Evolutionary conservation across 495 filamentous ascomycete genomes (phyloP).

Genomic region (Lindgomyces ingoldianus): DNA sequence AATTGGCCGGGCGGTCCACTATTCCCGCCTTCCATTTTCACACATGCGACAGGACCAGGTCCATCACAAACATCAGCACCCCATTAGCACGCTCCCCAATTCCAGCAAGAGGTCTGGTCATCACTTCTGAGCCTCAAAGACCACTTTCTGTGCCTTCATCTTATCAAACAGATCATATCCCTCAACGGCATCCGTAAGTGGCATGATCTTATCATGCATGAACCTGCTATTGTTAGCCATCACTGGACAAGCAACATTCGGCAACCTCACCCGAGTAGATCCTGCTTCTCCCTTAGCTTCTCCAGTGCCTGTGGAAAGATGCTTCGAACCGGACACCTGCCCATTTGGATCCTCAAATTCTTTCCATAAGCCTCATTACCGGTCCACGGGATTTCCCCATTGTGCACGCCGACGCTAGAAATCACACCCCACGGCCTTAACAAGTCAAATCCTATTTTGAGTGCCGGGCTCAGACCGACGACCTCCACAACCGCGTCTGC

Average conservation of each 20-base stretch:
- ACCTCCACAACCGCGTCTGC: constrained; percentile 92
- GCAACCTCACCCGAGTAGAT: constrained; percentile 71
- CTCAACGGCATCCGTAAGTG: constrained; percentile 76
- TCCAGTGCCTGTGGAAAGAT: constrained; percentile 78
- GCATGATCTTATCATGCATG: constrained; percentile 94
- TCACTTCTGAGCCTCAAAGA: constrained; percentile 54
- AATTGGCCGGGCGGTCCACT: constrained; percentile 7
- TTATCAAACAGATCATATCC: constrained; percentile 90
- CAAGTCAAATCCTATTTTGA: constrained; percentile 81
- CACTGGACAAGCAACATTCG: not conserved
- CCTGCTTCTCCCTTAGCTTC: constrained; percentile 77
- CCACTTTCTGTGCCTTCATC: constrained; percentile 89
- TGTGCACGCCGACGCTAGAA: constrained; percentile 89
- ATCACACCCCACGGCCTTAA: constrained; percentile 86
- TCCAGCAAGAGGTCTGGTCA: too few relatives aligned
- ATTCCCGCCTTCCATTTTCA: not conserved
- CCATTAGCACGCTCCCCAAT: too few relatives aligned
- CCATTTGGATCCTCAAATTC: constrained; percentile 90
- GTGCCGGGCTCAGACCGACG: constrained; percentile 79
- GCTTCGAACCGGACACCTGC: constrained; percentile 85
- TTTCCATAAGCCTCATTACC: constrained; percentile 85
- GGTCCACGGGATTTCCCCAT: constrained; percentile 85
- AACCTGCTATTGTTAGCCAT: constrained; percentile 56
- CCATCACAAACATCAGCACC: too few relatives aligned
- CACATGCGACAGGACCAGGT: not conserved